A percentile compares a stretch with the other conserved stretches of the same genome.
Evolutionary conservation across 2,329 filamentous ascomycete species (phyloP).

Genomic region (Neopestalotiopsis clavispora): DNA sequence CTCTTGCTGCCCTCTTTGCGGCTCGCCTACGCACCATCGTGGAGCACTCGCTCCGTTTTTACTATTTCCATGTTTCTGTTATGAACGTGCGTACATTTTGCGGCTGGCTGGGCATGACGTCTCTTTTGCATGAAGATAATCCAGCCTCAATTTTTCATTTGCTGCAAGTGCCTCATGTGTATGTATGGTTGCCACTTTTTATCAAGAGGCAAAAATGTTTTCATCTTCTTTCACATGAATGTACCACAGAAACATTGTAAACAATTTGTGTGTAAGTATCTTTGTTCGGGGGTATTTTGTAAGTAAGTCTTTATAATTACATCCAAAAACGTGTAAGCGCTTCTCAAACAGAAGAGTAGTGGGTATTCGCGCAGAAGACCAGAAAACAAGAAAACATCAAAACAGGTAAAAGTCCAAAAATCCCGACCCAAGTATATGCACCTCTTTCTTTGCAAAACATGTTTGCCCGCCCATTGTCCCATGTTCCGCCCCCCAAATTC

Average conservation of each 20-base stretch:
- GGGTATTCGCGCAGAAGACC: neutral
- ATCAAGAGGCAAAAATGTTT: neutral
- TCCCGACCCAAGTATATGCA: neutral
- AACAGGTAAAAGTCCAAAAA: neutral
- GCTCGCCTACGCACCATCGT: slow-evolving; percentile 1
- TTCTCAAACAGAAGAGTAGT: slow-evolving; percentile 1
- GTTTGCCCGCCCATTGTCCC: neutral
- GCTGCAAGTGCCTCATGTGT: neutral
- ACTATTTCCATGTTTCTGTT: too few species aligned
- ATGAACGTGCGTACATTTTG: neutral
- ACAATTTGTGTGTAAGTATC: neutral
- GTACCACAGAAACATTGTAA: neutral
- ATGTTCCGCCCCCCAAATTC: neutral
- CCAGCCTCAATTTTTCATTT: neutral
- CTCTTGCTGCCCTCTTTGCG: neutral
- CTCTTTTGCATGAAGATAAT: neutral
- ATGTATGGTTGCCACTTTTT: too few species aligned
- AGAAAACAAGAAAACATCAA: neutral
- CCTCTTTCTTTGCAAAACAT: neutral
- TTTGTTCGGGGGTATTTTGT: neutral
- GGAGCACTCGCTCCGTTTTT: neutral
- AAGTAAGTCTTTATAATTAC: slow-evolving; percentile 1
- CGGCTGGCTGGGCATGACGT: neutral
- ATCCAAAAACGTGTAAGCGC: neutral
- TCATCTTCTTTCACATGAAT: neutral